Conservation (phyloP, 345 rosid species). For the Laguncularia racemosa region DNA sequence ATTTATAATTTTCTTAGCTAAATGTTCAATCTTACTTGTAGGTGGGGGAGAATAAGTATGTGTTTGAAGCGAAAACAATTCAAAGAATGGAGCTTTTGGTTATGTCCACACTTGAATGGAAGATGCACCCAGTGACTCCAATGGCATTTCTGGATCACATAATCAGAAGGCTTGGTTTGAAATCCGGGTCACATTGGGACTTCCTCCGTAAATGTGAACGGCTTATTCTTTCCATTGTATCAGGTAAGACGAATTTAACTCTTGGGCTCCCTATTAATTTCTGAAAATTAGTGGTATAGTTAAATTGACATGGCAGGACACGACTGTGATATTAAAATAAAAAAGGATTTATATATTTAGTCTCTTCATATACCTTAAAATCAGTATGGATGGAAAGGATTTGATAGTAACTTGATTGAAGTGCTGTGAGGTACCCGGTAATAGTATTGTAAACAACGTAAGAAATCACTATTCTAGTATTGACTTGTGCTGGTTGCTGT, state of each 20-base stretch:
- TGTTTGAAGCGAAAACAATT: slow-evolving; percentile 78
- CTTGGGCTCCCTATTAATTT: neutral
- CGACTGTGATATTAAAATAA: too few relatives aligned
- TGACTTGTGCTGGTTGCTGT: neutral
- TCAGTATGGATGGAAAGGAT: too few relatives aligned
- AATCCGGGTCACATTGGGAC: slow-evolving; percentile 52
- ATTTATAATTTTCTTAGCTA: too few relatives aligned
- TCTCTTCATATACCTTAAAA: too few relatives aligned
- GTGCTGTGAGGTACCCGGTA: too few relatives aligned
- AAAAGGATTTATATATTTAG: too few relatives aligned
- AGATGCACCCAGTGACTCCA: slow-evolving; percentile 86
- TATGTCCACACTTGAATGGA: slow-evolving; percentile 78
- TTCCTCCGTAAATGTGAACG: slow-evolving; percentile 60
- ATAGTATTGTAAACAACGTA: too few relatives aligned
- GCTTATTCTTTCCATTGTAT: slow-evolving; percentile 48
- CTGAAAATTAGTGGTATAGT: neutral
- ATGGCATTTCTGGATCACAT: slow-evolving; percentile 75
- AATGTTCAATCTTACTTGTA: slow-evolving; percentile 5
- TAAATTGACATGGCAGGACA: too few relatives aligned
- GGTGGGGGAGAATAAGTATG: slow-evolving; percentile 66
- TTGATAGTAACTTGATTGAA: too few relatives aligned
- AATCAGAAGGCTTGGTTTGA: slow-evolving; percentile 61
- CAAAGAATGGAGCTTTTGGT: slow-evolving; percentile 97
- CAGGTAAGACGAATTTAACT: slow-evolving; percentile 29
- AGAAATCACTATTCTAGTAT: too few relatives aligned